Percentiles rank a stretch among this genome's conserved stretches.
phyloP scores from a whole-genome alignment of 2,329 filamentous ascomycete genomes.

The Fusarium zealandicum region DNA sequence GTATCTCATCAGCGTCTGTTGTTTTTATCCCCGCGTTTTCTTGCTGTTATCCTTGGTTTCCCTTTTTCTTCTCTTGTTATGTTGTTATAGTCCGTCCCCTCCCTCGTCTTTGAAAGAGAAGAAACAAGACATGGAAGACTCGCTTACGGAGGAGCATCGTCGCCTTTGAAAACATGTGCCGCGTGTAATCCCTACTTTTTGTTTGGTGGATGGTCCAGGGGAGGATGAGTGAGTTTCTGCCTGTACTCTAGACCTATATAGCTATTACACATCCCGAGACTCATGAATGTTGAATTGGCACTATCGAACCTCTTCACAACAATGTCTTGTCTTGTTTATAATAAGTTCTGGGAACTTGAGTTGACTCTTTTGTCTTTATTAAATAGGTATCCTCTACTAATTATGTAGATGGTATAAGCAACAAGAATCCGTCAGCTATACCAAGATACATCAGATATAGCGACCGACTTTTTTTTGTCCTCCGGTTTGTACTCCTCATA shows the following conservation, averaged over 20 bases:
- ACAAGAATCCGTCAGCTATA: slow-evolving; percentile 27
- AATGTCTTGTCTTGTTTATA: not conserved
- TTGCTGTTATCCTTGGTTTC: slow-evolving; percentile 16
- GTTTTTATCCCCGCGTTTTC: slow-evolving; percentile 9
- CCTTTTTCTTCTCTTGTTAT: slow-evolving; percentile 25
- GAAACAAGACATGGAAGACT: slow-evolving; percentile 16
- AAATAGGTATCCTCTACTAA: slow-evolving; percentile 30
- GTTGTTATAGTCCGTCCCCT: not conserved
- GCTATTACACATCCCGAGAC: slow-evolving; percentile 13
- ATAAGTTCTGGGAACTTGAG: not conserved
- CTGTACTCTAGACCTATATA: slow-evolving; percentile 41
- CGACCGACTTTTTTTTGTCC: slow-evolving; percentile 33
- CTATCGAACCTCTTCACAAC: not conserved
- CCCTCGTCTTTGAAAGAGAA: not conserved
- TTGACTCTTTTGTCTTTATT: slow-evolving; percentile 21
- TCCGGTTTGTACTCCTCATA: slow-evolving; percentile 24
- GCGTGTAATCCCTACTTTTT: slow-evolving; percentile 9
- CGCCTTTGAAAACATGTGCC: slow-evolving; percentile 9
- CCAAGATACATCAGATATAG: slow-evolving; percentile 25
- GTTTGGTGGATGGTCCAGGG: slow-evolving; percentile 16
- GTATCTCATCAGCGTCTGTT: slow-evolving; percentile 35
- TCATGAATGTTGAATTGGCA: slow-evolving; percentile 5
- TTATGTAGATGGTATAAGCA: slow-evolving; percentile 29
- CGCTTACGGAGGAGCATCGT: slow-evolving; percentile 9
- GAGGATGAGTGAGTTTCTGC: slow-evolving; percentile 8